Conservation (phyloP, 306 rosid species). For the Trifolium fragiferum region DNA sequence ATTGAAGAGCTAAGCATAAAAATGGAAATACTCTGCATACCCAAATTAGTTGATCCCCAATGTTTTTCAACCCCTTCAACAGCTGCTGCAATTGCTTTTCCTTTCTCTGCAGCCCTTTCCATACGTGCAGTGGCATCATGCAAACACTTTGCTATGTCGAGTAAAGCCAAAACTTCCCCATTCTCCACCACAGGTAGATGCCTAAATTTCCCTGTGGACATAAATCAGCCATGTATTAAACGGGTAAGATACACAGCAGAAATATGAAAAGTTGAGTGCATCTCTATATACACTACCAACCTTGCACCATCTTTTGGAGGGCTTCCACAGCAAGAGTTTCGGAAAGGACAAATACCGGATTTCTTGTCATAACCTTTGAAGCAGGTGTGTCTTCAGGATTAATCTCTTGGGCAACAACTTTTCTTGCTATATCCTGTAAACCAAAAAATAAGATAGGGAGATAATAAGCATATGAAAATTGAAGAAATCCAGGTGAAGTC, state of each 20-base stretch:
- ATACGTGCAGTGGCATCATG: slow-evolving; percentile 97
- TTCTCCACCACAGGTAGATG: slow-evolving; percentile 98
- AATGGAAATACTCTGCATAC: slow-evolving; percentile 55
- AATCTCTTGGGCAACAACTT: slow-evolving; percentile 80
- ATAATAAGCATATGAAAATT: slow-evolving; percentile 26
- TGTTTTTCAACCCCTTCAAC: slow-evolving; percentile 99
- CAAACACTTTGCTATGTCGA: slow-evolving; percentile 97
- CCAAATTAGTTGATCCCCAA: slow-evolving; percentile 84
- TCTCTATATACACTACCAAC: slow-evolving; percentile 52
- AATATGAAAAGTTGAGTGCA: slow-evolving; percentile 38
- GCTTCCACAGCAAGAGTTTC: slow-evolving; percentile 99
- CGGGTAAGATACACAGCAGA: slow-evolving; percentile 35
- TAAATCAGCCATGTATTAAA: slow-evolving; percentile 40
- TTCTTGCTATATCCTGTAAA: slow-evolving; percentile 82
- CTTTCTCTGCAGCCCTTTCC: slow-evolving; percentile 99
- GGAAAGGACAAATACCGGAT: slow-evolving; percentile 88
- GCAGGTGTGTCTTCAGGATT: slow-evolving; percentile 86
- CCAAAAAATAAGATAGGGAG: slow-evolving; percentile 39
- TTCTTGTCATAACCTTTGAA: slow-evolving; percentile 94
- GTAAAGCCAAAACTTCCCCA: slow-evolving; percentile 96
- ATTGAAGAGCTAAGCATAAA: slow-evolving; percentile 28
- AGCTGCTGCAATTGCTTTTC: slow-evolving; percentile 99
- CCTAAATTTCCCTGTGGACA: slow-evolving; percentile 84
- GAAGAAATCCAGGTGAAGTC: slow-evolving; percentile 17
- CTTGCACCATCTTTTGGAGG: slow-evolving; percentile 99